These are phyloP conservation scores for Podaxis pistillaris DNA, from an alignment of 768 basidiomycete species.

Conservation along the genomic window DNA sequence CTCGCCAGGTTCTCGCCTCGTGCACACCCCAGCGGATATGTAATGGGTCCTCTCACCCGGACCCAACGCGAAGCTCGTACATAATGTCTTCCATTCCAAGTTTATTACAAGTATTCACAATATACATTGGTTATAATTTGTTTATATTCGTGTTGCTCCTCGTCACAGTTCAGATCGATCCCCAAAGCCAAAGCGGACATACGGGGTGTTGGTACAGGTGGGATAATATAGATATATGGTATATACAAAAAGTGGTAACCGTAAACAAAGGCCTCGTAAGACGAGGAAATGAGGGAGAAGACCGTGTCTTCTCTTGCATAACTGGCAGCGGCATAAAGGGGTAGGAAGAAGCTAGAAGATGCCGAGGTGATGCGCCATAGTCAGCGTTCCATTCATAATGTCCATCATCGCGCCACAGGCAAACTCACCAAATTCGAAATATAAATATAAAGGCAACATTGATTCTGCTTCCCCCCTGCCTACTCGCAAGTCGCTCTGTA, in stretches of 20 bases:
- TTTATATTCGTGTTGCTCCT: background rate
- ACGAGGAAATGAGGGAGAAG: background rate
- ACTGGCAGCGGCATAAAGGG: background rate
- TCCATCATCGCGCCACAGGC: background rate
- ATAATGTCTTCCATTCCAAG: background rate
- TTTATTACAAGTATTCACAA: background rate
- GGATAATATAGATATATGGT: slow-evolving; percentile 3
- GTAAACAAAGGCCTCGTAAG: background rate
- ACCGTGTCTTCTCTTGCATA: background rate
- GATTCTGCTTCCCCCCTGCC: background rate
- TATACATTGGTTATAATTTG: background rate
- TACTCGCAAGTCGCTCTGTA: slow-evolving; percentile 3
- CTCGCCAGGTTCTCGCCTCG: too few species aligned
- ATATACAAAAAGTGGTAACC: background rate
- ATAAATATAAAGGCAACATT: background rate
- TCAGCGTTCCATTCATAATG: background rate
- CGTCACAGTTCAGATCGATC: background rate
- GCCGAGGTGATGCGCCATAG: background rate
- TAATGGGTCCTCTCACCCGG: background rate
- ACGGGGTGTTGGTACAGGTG: background rate
- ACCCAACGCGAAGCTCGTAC: background rate
- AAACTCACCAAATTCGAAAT: background rate
- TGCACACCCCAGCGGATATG: background rate
- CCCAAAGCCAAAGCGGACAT: background rate
- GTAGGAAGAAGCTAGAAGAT: background rate